Evolutionary conservation across 768 basidiomycete species (phyloP).

Genomic region (Leccinum fibrillosum): DNA sequence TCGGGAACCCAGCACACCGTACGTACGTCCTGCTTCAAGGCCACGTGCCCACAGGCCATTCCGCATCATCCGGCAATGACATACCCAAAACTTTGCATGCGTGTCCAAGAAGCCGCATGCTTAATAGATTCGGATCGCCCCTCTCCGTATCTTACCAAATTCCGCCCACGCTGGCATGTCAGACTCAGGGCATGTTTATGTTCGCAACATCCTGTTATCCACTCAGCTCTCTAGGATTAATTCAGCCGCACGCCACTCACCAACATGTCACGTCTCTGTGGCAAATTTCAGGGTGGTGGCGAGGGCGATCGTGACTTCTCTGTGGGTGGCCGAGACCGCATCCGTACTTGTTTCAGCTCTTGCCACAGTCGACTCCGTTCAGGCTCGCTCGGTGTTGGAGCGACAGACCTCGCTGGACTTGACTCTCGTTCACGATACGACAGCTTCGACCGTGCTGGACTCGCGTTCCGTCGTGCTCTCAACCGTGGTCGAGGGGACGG

Average conservation of each 20-base stretch:
- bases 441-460: conserved; percentile 35
- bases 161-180: conserved; percentile 3
- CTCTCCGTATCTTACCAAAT: conserved; percentile 2
- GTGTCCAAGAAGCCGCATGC: conserved; percentile 15
- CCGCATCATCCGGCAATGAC: not conserved
- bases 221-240: conserved; percentile 6
- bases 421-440: conserved; percentile 23
- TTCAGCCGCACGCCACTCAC: conserved; percentile 11
- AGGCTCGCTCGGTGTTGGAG: conserved; percentile 34
- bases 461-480: conserved; percentile 36
- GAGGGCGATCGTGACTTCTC: conserved; percentile 39
- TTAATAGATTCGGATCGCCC: conserved; percentile 17
- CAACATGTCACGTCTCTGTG: conserved; percentile 13
- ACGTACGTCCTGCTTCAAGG: not conserved
- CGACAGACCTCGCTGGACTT: conserved; percentile 27
- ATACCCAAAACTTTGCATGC: conserved; percentile 11
- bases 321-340: conserved; percentile 45
- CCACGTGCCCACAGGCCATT: conserved; percentile 13
- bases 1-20: not conserved
- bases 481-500: conserved; percentile 34
- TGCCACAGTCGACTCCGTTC: conserved; percentile 50
- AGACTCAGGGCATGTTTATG: not conserved
- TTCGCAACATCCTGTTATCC: conserved; percentile 11
- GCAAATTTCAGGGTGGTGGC: conserved; percentile 34
- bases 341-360: conserved; percentile 50